Evolutionary conservation across 805 yeast species (phyloP), one percentile per base, ranked within the genome.

Genomic region (Nematodospora valgi): DNA sequence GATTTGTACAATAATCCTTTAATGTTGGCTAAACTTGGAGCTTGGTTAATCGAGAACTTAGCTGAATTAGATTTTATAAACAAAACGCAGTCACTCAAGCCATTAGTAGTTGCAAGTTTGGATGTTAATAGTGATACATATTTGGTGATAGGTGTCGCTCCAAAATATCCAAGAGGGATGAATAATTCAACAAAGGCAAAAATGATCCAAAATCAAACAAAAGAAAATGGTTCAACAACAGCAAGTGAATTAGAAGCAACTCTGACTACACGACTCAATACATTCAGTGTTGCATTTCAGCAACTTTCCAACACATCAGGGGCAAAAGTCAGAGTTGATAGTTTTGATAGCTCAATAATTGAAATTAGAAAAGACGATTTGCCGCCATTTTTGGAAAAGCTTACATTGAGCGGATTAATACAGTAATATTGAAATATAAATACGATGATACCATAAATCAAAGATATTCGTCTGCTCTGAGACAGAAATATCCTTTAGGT

Each of bases 291-390:
- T 39, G 95, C 95, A 23, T 93, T 93, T 58, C 96, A 87, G 56
- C 83, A 82, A 45, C 86, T 89, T 18, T 93, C 97, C 1, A 72
- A 70, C 29, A 76, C 76, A 14, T 84, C 95, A 5, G 91, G 88
- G 27, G 96, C 97, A 3, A 80, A 84, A 47, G 88, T 88, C 13
- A 74, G 91, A 49, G 84, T 93, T 43, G 98, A 93, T 56, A 87
- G 95, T 51, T 93, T 93, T 60, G 98, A 93, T 55, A 85, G 95
- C 44, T 80, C 97, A 3, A 86, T 93, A 15, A 87, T 93, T 28
- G 97, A 93, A 61, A 80, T 93, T 27, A 64, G 86, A 40, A 82
- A 80, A 51, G 96, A 89, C 32, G 98, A 93, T 55, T 64, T 93
- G 43, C 70, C 87, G 4, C 86, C 95, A 32, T 93, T 93, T 52